Conservation (phyloP, 192 early-diverging fungal genomes). For the Oehlia diaphana region DNA sequence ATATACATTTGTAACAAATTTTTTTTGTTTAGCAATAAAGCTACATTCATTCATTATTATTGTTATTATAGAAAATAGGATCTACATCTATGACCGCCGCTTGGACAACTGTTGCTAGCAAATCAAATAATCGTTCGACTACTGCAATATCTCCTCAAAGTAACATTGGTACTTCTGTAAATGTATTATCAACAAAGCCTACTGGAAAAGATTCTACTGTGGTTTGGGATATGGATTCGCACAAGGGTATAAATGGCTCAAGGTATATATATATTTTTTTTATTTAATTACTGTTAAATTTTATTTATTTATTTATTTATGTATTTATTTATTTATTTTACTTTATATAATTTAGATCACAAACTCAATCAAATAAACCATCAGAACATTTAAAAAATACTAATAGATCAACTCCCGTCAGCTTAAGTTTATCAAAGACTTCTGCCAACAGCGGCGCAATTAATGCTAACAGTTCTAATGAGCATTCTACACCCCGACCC, state of each 20-base stretch:
- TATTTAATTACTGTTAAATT: too few relatives aligned
- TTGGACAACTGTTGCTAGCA: constrained; percentile 43
- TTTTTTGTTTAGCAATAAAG: neutral
- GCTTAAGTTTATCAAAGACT: constrained; percentile 23
- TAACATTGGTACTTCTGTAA: neutral
- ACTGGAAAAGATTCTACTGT: neutral
- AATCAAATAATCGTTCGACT: constrained; percentile 6
- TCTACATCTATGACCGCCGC: constrained; percentile 17
- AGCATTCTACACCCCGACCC: constrained; percentile 34
- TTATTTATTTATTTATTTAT: too few relatives aligned
- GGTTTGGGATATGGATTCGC: constrained; percentile 1
- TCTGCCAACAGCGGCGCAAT: neutral
- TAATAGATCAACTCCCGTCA: constrained; percentile 36
- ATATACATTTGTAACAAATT: neutral
- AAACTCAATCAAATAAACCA: neutral
- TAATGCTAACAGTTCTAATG: constrained; percentile 9
- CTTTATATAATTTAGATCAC: neutral
- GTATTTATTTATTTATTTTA: too few relatives aligned
- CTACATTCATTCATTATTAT: neutral
- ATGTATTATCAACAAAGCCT: neutral
- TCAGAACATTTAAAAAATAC: constrained; percentile 13
- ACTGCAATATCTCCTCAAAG: constrained; percentile 11
- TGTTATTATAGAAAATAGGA: constrained; percentile 10
- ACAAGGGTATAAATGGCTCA: too few relatives aligned
- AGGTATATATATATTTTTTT: too few relatives aligned